A percentile compares a stretch with the other conserved stretches of the same genome.
Evolutionary conservation across 192 early-diverging fungal genomes (phyloP).

Genomic region (Obelidium mucronatum): DNA sequence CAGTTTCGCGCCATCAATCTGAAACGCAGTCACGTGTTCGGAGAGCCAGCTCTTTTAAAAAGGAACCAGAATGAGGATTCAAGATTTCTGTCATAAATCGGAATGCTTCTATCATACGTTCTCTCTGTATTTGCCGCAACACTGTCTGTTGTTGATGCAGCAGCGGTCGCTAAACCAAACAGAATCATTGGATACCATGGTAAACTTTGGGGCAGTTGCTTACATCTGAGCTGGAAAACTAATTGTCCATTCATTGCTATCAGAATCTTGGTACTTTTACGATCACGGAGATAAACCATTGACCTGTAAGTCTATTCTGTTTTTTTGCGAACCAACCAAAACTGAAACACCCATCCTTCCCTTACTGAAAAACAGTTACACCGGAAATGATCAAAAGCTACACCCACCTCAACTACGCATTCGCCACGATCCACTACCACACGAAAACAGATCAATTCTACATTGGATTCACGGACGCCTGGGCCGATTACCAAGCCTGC

Average conservation of each 20-base stretch:
- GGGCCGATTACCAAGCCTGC: slow-evolving; percentile 27
- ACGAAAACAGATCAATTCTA: slow-evolving; percentile 31
- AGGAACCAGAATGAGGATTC: no score
- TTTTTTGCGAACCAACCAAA: no score
- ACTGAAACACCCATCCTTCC: neutral
- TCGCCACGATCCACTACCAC: slow-evolving; percentile 56
- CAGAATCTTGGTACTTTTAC: slow-evolving; percentile 20
- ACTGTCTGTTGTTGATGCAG: neutral
- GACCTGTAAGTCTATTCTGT: no score
- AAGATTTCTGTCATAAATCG: no score
- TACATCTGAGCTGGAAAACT: neutral
- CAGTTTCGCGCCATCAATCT: no score
- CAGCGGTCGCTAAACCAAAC: neutral
- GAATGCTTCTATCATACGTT: neutral
- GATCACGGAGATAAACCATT: neutral
- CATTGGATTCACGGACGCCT: slow-evolving; percentile 21
- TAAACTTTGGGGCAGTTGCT: neutral
- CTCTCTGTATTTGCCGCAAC: neutral
- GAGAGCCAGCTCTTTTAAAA: no score
- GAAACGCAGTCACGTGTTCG: no score
- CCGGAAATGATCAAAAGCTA: slow-evolving; percentile 51
- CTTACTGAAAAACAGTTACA: no score
- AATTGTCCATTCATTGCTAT: neutral
- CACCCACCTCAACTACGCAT: slow-evolving; percentile 75
- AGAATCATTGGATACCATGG: slow-evolving; percentile 12